Evolutionary conservation across 129 eudicot species (phyloP).

Genomic region (Helichrysum umbraculigerum): DNA sequence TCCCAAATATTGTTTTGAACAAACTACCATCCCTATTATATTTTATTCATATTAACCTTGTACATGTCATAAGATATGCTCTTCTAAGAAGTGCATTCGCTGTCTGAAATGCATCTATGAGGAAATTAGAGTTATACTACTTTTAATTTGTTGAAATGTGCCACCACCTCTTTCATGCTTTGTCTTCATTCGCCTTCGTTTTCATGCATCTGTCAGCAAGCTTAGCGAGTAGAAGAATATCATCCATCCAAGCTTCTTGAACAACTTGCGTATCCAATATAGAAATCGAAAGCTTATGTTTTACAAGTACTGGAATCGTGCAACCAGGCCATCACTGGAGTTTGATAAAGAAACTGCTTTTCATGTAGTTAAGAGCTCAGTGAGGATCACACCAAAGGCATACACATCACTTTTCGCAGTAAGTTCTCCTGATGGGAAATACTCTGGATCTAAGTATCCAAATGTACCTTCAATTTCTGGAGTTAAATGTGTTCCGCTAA

Average conservation of each 20-base stretch:
- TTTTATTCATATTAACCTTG: neutral
- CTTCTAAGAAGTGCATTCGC: neutral
- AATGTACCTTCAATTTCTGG: too few species aligned
- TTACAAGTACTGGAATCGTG: slow-evolving; percentile 18
- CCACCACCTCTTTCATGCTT: slow-evolving; percentile 26
- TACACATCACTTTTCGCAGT: slow-evolving; percentile 49
- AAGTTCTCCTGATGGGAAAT: slow-evolving; percentile 19
- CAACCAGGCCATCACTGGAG: slow-evolving; percentile 24
- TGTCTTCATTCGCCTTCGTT: slow-evolving; percentile 21
- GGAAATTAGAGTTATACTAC: neutral
- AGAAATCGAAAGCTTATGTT: slow-evolving; percentile 11
- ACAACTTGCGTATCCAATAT: slow-evolving; percentile 25
- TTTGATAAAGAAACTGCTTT: slow-evolving; percentile 10
- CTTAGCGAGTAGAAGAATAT: slow-evolving; percentile 12
- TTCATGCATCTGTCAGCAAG: slow-evolving; percentile 35
- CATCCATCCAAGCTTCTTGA: slow-evolving; percentile 31
- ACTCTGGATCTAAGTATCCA: too few species aligned
- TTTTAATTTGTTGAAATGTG: slow-evolving; percentile 17
- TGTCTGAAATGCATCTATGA: neutral
- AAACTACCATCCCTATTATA: too few species aligned
- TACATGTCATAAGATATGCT: neutral
- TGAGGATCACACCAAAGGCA: slow-evolving; percentile 40
- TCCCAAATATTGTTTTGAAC: neutral
- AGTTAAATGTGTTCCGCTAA: too few species aligned
- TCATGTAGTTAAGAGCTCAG: slow-evolving; percentile 37